Base-by-base conservation (phyloP, 2,329 filamentous ascomycete genomes). In the Neurospora crassa region DNA sequence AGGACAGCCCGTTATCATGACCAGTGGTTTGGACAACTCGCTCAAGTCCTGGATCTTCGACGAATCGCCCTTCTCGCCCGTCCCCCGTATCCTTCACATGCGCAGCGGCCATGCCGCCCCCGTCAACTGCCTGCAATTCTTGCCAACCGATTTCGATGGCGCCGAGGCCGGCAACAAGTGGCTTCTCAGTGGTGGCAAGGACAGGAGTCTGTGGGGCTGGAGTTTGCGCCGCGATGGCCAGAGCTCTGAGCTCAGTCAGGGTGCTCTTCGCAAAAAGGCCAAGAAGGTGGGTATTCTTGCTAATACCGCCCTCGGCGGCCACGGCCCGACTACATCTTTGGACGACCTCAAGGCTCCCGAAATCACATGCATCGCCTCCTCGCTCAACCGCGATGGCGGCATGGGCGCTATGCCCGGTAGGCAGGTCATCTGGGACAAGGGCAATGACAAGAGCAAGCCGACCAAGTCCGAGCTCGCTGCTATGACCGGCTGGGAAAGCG, bases 21-120 rank as follows among this genome's bases (percentile, higher is more conserved):
- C 94, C 11, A 96, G 93, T 74, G 96, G 96, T 5, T 86, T 92
- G 68, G 96, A 99, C 80, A 99, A 99, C 81, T 93, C 94, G 11
- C 83, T 99, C 72, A 96, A 95, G 79, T 94, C 94, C 5, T 97
- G 95, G 95, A 96, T 98, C 73, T 97, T 97, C 76, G 95, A 98
- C 77, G 91, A 96, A 79, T 91, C 90, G 0, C 94, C 95, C 0
- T 97, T 97, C 79, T 96, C 92, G 0, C 90, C 94, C 0, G 86
- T 94, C 12, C 96, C 96, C 2, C 89, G 95, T 20, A 91, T 93
- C 37, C 83, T 99, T 40, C 96, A 99, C 80, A 88, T 89, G 3
- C 88, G 96, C 75, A 94, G 92, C 75, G 96, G 96, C 2, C 96
- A 99, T 79, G 93, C 94, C 11, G 94, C 91, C 2, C 91, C 94